Evolutionary conservation across 768 basidiomycete species (phyloP).

Genomic region (Tulasnella sp.): DNA sequence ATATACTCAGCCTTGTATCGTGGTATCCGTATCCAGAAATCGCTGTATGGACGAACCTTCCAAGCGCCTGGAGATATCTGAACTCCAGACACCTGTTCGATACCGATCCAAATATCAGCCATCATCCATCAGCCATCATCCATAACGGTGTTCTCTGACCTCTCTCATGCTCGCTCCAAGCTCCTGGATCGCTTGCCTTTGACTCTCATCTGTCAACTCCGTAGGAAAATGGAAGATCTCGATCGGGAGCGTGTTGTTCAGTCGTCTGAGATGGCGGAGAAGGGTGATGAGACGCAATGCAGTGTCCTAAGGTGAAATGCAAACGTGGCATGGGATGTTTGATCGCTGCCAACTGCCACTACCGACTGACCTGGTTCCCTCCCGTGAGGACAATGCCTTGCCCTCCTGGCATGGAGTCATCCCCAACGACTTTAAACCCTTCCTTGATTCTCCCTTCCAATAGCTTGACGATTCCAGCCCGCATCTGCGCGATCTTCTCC

Average conservation of each 20-base stretch:
- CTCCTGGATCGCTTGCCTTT: slow-evolving; percentile 23
- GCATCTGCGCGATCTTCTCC: slow-evolving; percentile 22
- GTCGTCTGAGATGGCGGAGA: slow-evolving; percentile 27
- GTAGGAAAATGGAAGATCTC: slow-evolving; percentile 32
- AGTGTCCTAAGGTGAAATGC: slow-evolving; percentile 29
- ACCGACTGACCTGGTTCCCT: slow-evolving; percentile 29
- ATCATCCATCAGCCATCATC: no score
- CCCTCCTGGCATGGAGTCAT: slow-evolving; percentile 16
- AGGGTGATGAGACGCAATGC: slow-evolving; percentile 26
- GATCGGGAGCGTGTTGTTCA: slow-evolving; percentile 27
- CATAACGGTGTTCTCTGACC: no score
- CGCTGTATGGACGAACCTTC: slow-evolving; percentile 6
- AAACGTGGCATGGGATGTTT: not conserved
- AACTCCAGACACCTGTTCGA: not conserved
- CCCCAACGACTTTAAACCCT: slow-evolving; percentile 22
- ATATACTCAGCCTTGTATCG: no score
- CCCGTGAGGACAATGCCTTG: slow-evolving; percentile 31
- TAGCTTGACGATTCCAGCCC: slow-evolving; percentile 24
- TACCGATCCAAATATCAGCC: no score
- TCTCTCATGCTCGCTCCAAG: slow-evolving; percentile 26
- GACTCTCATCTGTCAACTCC: slow-evolving; percentile 24
- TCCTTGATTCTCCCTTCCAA: slow-evolving; percentile 21
- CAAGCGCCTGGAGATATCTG: not conserved
- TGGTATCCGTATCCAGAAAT: no score
- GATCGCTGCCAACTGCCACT: no score